Evolutionary conservation across 148 eudicot species (phyloP), one percentile per base, ranked within the genome.

Genomic region (Heliosperma pusillum): DNA sequence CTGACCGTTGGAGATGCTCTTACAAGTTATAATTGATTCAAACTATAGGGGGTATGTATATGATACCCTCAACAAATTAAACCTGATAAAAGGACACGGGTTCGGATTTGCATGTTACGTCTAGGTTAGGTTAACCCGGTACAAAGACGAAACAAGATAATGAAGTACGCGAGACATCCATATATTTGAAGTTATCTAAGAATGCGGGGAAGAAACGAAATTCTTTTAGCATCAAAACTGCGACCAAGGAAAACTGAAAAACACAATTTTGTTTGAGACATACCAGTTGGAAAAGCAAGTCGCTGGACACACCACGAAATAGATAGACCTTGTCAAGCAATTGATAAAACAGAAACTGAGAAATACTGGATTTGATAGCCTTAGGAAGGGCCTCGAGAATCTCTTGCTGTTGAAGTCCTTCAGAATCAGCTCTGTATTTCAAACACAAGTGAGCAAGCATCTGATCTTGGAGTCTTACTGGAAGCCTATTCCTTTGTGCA

Each of bases 241-340:
- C 9, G 3, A 0, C 10, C 3, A 21, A 1, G 11, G 63, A 58
- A 22, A 20, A 58, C 10, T 21, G 2, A 58, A 9, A 21, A 6
- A 56, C 7, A 3, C 1, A 17, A 22, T 20, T 58, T 58, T 6
- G 11, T 6, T 22, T 15, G 26, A 50, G 33, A 52, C 68, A 74
- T 85, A 93, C 97, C 96, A 93, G 85, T 55, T 91, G 98, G 82
- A 93, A 91, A 71, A 91, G 93, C 57, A 93, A 83, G 82, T 93
- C 97, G 11, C 87, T 80, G 42, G 98, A 93, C 10, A 93, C 88
- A 19, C 93, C 97, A 1, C 70, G 82, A 72, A 93, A 93, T 50
- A 93, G 81, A 76, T 91, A 93, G 74, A 88, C 96, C 66, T 88
- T 86, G 56, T 93, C 93, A 56, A 93, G 84, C 42, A 89, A 83